Base-by-base conservation (phyloP, 495 filamentous ascomycete species). In the Jackrogersella multiformis region DNA sequence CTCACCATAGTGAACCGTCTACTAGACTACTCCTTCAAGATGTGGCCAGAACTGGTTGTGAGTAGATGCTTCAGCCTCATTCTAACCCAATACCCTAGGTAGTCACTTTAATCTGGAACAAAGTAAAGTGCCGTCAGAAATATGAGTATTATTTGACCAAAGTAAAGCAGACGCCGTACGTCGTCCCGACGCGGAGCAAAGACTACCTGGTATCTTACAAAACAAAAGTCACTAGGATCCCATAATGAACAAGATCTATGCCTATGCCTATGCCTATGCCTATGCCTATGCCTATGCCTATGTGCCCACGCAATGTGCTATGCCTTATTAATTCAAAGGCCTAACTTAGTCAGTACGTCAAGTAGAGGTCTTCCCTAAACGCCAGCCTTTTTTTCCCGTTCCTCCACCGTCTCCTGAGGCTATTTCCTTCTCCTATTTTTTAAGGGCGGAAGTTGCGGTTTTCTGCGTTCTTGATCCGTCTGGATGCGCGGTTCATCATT, bases 401-500 rank as follows among this genome's bases (percentile, higher is more conserved):
- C 45, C n/a, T 10, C 5, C 21, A 13, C n/a, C 21, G 0, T 18
- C 28, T 21, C 26, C 21, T 39, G 5, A 12, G 9, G 18, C 10
- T 6, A 12, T 45, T 13, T 7, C 41, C 20, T 24, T 45, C 24
- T 3, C 1, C 13, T 6, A 24, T 5, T 20, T 30, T 16, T 26
- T 41, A 70, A 20, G 56, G 62, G 24, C 52, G 70, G n/a, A 66
- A 8, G 24, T 62, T 75, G 13, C 64, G 73, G 46, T 61, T 70
- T 2, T 76, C 71, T 1, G 78, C 76, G 70, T 94, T 89, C 72
- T 88, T 69, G 24, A 96, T 83, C 74, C 81, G 86, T 73, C 92
- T 80, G 44, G 85, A 81, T 49, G 83, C 78, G 77, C 90, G 87
- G 54, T 87, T 87, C 76, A 89, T 85, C 32, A 90, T 92, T 66